Conservation (phyloP, 2,329 filamentous ascomycete species). For the Lachnellula cervina region DNA sequence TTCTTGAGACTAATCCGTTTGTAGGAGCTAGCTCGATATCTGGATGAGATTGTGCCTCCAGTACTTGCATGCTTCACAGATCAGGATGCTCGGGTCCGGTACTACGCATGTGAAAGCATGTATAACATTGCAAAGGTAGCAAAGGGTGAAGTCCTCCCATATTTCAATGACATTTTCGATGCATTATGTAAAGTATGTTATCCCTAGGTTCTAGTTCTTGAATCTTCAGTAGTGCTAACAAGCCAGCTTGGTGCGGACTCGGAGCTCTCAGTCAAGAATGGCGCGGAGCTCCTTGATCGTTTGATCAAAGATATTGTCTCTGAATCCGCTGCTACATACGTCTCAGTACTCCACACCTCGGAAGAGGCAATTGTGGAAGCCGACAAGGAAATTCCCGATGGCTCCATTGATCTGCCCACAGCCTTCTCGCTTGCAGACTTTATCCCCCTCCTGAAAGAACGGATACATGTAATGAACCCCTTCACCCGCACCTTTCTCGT, state of each 20-base stretch:
- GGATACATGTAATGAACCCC: constrained; percentile 90
- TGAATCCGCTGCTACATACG: constrained; percentile 90
- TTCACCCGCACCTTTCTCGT: constrained; percentile 94
- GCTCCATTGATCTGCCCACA: constrained; percentile 58
- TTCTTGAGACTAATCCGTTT: neutral
- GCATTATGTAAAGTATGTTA: constrained; percentile 80
- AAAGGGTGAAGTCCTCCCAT: constrained; percentile 93
- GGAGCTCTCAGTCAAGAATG: constrained; percentile 96
- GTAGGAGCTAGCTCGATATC: constrained; percentile 78
- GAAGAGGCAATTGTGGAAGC: constrained; percentile 47
- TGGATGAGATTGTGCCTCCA: constrained; percentile 90
- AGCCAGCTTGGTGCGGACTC: constrained; percentile 85
- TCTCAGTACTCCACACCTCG: constrained; percentile 73
- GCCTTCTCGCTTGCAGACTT: constrained; percentile 90
- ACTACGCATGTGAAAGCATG: constrained; percentile 99
- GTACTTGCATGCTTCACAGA: constrained; percentile 97
- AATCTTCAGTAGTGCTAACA: constrained; percentile 7
- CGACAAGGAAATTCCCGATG: constrained; percentile 41
- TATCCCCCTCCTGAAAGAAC: constrained; percentile 87
- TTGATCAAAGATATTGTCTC: constrained; percentile 95
- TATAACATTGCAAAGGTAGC: constrained; percentile 99
- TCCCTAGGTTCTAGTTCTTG: neutral
- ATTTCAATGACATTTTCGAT: constrained; percentile 98
- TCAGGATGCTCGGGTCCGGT: constrained; percentile 93
- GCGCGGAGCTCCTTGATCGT: constrained; percentile 88